Percentiles rank a stretch among this genome's conserved stretches.
Evolutionary conservation across 2,329 filamentous ascomycete species (phyloP).

Genomic region (Sclerotinia subarctica): DNA sequence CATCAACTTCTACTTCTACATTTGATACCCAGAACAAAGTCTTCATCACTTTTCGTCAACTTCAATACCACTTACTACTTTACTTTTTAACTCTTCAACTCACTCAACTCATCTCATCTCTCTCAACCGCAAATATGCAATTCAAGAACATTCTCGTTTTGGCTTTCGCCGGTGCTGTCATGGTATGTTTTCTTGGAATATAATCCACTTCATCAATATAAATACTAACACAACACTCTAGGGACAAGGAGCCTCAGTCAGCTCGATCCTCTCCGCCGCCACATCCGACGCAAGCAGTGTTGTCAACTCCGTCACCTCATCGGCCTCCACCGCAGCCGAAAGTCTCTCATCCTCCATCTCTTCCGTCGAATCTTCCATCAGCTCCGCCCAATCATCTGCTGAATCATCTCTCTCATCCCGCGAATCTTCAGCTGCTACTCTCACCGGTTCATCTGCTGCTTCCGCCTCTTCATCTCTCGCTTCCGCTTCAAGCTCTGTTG

Average conservation of each 20-base stretch:
- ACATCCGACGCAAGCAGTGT: neutral
- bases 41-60: neutral
- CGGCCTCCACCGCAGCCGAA: neutral
- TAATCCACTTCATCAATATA: neutral
- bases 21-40: neutral
- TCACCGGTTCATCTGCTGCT: constrained; percentile 15
- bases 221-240: constrained; percentile 11
- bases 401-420: neutral
- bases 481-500: constrained; percentile 19
- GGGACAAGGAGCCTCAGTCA: constrained; percentile 23
- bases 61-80: neutral
- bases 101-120: too few relatives aligned
- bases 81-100: neutral
- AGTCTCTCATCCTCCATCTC: neutral
- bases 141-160: constrained; percentile 34
- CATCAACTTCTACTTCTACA: too few relatives aligned
- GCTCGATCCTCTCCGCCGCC: constrained; percentile 17
- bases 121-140: constrained; percentile 31
- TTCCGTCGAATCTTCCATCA: neutral
- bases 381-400: neutral
- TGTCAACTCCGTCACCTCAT: neutral
- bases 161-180: constrained; percentile 31
- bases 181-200: constrained; percentile 23
- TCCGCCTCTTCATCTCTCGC: constrained; percentile 21
- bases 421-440: constrained; percentile 5